Evolutionary conservation across 495 filamentous ascomycete species (phyloP), one percentile per base, ranked within the genome.

Genomic region (Haplographium delicatum): DNA sequence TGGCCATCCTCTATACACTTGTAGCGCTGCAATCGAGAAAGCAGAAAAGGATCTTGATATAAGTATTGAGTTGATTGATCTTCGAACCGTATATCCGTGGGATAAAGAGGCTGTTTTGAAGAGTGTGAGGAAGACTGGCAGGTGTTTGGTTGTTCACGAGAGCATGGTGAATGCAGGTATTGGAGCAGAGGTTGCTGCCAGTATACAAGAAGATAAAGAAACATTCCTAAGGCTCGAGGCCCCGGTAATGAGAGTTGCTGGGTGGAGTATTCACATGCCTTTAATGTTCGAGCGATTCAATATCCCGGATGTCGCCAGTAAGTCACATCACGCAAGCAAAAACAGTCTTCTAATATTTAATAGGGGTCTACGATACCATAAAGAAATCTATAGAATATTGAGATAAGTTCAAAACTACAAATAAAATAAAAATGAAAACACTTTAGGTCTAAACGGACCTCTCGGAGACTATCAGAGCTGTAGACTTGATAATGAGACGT

Each of bases 41-140:
- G 85, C 86, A 15, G 91, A 97, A 68, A 82, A 84, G 62, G 84
- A 88, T 34, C 68, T 95, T 35, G 88, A 84, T 11, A 77, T 94
- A 11, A 83, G 74, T 19, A 78, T 89, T 27, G 94, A 98, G 72
- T 71, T 98, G 38, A 90, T 98, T 42, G 93, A 98, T 66, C 65
- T 98, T 37, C 74, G 93, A 33, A 96, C 91, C 0, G 75, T 98
- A 28, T 95, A 95, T 64, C 93, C 93, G 0, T 98, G 93, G 93
- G 93, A 98, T 67, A 83, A 89, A 60, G 73, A 85, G 59, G 86
- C 84, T 1, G 79, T 98, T 2, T 65, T 94, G 39, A 72, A 84
- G 27, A 96, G 91, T 56, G 93, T 96, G 5, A 73, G 74, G 57
- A 96, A 93, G 70, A 98, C 93, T 7, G 91, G 93, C 1, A 68